These are phyloP conservation scores for Cladosporium sp. DNA, from an alignment of 2,329 filamentous ascomycete species.

Conservation along the genomic window DNA sequence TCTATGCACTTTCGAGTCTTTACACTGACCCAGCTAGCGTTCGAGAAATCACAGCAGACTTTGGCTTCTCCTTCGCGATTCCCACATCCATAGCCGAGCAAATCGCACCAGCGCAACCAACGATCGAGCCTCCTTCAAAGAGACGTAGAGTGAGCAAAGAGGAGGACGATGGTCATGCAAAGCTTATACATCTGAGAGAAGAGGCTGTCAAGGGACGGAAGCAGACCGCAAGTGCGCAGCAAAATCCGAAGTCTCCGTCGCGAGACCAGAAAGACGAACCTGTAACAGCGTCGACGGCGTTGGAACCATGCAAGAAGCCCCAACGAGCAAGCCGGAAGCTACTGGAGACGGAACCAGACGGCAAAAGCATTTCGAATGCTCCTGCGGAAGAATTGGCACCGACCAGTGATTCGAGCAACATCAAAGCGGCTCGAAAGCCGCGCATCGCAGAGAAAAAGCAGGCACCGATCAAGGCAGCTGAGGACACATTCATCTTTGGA, in stretches of 20 bases:
- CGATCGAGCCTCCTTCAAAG: conserved; percentile 19
- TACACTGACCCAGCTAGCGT: conserved; percentile 11
- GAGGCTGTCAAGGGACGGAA: no score
- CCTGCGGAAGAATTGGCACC: no score
- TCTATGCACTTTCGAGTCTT: neutral
- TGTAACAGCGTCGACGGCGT: neutral
- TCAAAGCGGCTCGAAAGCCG: neutral
- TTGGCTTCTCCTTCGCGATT: conserved; percentile 25
- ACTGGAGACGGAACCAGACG: neutral
- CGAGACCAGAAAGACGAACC: no score
- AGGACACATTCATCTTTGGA: conserved; percentile 10
- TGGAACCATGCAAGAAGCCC: neutral
- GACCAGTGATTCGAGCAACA: neutral
- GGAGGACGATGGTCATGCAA: no score
- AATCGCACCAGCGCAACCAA: neutral
- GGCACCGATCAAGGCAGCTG: neutral
- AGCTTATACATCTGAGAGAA: no score
- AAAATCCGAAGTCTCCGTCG: no score
- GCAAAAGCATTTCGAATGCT: no score
- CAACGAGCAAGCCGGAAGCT: neutral
- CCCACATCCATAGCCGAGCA: neutral
- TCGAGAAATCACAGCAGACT: conserved; percentile 22
- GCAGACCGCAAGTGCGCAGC: no score
- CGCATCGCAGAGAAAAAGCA: neutral
- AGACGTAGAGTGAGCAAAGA: neutral